These are phyloP conservation scores for Neltuma alba DNA, from an alignment of 306 rosid genomes.

Conservation along the genomic window DNA sequence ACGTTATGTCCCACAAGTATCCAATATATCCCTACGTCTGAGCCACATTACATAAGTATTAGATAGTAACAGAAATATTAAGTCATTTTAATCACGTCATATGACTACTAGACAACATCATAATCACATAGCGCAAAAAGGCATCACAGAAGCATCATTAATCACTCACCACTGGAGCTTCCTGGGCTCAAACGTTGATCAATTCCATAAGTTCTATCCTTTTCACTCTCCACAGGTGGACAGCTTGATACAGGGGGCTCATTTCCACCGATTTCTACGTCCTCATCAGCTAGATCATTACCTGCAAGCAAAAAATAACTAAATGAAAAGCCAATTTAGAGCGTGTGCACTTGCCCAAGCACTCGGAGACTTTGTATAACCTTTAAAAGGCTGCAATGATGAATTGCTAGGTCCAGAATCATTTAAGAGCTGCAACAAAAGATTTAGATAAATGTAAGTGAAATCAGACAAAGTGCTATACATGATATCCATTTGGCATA, in stretches of 20 bases:
- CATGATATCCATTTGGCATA: too few relatives aligned
- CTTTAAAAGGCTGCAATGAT: slow-evolving; percentile 72
- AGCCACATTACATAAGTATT: not conserved
- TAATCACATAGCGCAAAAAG: slow-evolving; percentile 7
- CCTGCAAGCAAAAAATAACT: slow-evolving; percentile 46
- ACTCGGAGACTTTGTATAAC: slow-evolving; percentile 37
- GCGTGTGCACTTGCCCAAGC: not conserved
- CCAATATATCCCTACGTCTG: slow-evolving; percentile 6
- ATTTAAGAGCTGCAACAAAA: slow-evolving; percentile 47
- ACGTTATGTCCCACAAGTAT: slow-evolving; percentile 7
- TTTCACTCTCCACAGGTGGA: slow-evolving; percentile 60
- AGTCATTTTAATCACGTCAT: not conserved
- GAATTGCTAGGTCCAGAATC: slow-evolving; percentile 75
- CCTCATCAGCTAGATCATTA: slow-evolving; percentile 60
- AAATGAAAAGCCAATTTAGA: slow-evolving; percentile 5
- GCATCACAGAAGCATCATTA: slow-evolving; percentile 25
- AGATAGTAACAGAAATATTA: not conserved
- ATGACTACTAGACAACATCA: not conserved
- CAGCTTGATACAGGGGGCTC: slow-evolving; percentile 65
- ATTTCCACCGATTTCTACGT: slow-evolving; percentile 64
- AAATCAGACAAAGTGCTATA: slow-evolving; percentile 9
- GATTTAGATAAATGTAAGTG: slow-evolving; percentile 8
- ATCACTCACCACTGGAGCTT: slow-evolving; percentile 50
- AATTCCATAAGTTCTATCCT: slow-evolving; percentile 38
- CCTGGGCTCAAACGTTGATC: slow-evolving; percentile 43